phyloP scores from a whole-genome alignment of 1,284 basidiomycete genomes.

The Fomitopsis betulina region DNA sequence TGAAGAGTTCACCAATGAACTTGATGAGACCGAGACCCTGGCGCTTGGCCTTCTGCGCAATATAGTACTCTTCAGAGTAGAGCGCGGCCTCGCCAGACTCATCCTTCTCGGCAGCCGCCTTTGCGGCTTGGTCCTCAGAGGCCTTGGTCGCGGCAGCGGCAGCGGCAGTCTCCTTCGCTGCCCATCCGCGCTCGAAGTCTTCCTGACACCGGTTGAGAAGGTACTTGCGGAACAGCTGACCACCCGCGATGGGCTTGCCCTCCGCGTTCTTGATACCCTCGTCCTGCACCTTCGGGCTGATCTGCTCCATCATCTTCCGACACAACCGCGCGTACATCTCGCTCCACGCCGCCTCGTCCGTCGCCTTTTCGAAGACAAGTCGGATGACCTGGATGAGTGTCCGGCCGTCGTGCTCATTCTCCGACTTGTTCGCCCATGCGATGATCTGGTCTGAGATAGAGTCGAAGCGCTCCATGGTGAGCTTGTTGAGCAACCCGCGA shows the following conservation, averaged over 20 bases:
- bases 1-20: slow-evolving; percentile 98
- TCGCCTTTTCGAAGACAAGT: slow-evolving; percentile 93
- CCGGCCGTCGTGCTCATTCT: slow-evolving; percentile 88
- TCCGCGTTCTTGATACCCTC: slow-evolving; percentile 75
- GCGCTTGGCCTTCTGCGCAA: slow-evolving; percentile 94
- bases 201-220: slow-evolving; percentile 67
- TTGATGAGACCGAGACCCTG: slow-evolving; percentile 95
- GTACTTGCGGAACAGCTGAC: slow-evolving; percentile 81
- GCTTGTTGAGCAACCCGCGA: slow-evolving; percentile 91
- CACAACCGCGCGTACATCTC: slow-evolving; percentile 97
- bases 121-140: slow-evolving; percentile 52
- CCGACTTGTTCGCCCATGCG: slow-evolving; percentile 91
- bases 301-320: slow-evolving; percentile 71
- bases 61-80: slow-evolving; percentile 96
- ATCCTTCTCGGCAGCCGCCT: slow-evolving; percentile 57
- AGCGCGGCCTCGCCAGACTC: slow-evolving; percentile 57
- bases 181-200: slow-evolving; percentile 88
- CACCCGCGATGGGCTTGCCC: slow-evolving; percentile 84
- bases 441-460: slow-evolving; percentile 59
- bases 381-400: slow-evolving; percentile 95
- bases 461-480: slow-evolving; percentile 96
- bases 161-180: slow-evolving; percentile 45
- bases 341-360: slow-evolving; percentile 87
- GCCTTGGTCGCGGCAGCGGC: slow-evolving; percentile 27
- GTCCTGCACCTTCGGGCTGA: slow-evolving; percentile 84